Percentiles rank a stretch among this genome's conserved stretches.
Conservation (phyloP, 495 filamentous ascomycete genomes). For the Penicillium chermesinum region DNA sequence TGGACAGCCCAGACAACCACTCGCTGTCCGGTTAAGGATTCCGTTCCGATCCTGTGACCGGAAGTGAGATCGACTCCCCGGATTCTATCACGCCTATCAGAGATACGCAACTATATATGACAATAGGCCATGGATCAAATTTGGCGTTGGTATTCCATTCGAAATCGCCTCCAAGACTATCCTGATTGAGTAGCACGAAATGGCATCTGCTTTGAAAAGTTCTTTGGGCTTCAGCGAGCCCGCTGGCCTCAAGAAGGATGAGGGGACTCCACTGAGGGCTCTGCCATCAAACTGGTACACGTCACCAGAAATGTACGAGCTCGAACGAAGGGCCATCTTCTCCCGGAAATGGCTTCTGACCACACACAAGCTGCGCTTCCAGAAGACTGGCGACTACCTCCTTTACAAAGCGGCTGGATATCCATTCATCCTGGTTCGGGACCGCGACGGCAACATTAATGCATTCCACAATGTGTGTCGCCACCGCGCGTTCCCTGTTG, state of each 20-base stretch:
- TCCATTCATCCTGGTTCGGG: slow-evolving; percentile 44
- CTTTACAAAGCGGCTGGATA: slow-evolving; percentile 44
- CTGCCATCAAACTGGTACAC: slow-evolving; percentile 49
- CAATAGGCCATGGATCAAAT: not conserved
- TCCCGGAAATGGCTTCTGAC: slow-evolving; percentile 50
- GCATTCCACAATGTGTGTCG: slow-evolving; percentile 58
- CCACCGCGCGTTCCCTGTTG: slow-evolving; percentile 53
- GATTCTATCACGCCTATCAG: not conserved
- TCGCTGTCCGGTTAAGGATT: not conserved
- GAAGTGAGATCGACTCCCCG: slow-evolving; percentile 1
- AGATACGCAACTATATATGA: slow-evolving; percentile 9
- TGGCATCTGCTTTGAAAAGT: slow-evolving; percentile 17
- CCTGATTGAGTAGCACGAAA: not conserved
- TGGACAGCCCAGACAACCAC: not conserved
- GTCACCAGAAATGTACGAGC: slow-evolving; percentile 45
- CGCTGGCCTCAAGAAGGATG: not conserved
- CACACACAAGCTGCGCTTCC: slow-evolving; percentile 43
- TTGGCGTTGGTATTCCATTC: too few species aligned
- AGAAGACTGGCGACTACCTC: slow-evolving; percentile 47
- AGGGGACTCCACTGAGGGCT: slow-evolving; percentile 22
- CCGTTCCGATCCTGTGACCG: slow-evolving; percentile 26
- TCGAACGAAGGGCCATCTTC: slow-evolving; percentile 52
- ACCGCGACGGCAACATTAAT: slow-evolving; percentile 46
- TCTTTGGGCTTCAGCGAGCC: slow-evolving; percentile 21
- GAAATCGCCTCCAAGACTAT: not conserved